Base-by-base conservation (phyloP, 208 protist genomes). In the Leishmania arabica region DNA sequence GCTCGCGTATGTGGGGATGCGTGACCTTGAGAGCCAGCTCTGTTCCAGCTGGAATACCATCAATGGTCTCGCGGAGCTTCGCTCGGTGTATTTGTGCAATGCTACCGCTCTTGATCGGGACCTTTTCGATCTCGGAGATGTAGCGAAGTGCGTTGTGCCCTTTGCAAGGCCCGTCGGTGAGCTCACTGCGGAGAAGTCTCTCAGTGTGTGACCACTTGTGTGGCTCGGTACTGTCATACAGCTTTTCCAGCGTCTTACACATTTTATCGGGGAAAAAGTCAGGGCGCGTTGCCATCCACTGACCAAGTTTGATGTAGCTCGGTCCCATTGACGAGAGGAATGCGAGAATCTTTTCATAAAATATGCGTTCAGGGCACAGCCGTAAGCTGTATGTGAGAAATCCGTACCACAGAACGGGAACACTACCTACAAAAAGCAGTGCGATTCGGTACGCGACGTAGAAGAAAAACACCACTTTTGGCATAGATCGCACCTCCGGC, bases 271-370 rank as follows among this genome's bases (percentile, higher is more conserved):
- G 83, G 66, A 99, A 98, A 69, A 98, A 89, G 81, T 99, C 97
- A 24, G 92, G 91, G 51, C 97, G 89, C 34, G 95, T 97, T 6
- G 92, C 95, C 72, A 97, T 94, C 97, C 97, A 99, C 79, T 99
- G 97, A 0, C 94, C 96, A 42, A 99, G 86, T 82, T 99, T 99
- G 42, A 98, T 97, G 80, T 98, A 98, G 77, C 91, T 95, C 5
- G 97, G 94, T 1, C 97, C 97, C 87, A 95, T 94, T 13, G 77
- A 86, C 0, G 84, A 82, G 4, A 98, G 84, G 34, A 94, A 89
- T 45, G 45, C 75, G 1, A 85, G 78, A 15, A 98, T 21, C 71
- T 94, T 91, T 5, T 88, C 62, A 75, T 92, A 91, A 51, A 97
- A 89, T 8, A 95, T 81, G 40, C 66, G 68, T 47, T 89, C 81